phyloP scores from a whole-genome alignment of 495 filamentous ascomycete species.

The Penicillium maclennaniae region DNA sequence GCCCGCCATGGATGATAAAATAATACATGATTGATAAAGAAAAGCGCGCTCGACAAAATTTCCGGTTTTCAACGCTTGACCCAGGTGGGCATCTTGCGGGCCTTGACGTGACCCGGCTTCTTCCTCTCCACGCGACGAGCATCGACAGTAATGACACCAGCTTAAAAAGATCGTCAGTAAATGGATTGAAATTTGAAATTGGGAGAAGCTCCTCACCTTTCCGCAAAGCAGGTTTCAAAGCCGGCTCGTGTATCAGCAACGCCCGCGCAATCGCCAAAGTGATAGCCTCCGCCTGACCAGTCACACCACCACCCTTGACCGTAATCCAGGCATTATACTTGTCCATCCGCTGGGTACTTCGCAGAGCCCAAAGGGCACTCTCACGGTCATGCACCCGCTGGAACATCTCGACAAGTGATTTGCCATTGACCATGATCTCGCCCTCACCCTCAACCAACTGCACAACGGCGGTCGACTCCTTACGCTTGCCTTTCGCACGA shows the following conservation, averaged over 20 bases:
- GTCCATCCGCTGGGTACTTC: conserved; percentile 75
- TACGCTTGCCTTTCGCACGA: conserved; percentile 75
- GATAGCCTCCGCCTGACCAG: conserved; percentile 92
- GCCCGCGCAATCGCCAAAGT: conserved; percentile 90
- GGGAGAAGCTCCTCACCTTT: conserved; percentile 69
- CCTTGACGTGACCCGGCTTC: conserved; percentile 94
- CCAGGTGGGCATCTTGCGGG: conserved; percentile 97
- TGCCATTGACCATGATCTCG: conserved; percentile 85
- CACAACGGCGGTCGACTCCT: conserved; percentile 77
- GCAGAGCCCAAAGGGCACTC: conserved; percentile 87
- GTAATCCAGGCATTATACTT: conserved; percentile 96
- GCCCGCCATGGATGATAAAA: conserved; percentile 24
- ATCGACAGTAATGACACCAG: conserved; percentile 89
- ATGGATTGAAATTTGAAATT: neutral
- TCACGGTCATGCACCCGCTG: conserved; percentile 89
- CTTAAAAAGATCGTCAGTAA: conserved; percentile 43
- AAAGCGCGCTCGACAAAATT: conserved; percentile 15
- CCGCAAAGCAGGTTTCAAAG: conserved; percentile 79
- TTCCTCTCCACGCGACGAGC: conserved; percentile 92
- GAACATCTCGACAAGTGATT: conserved; percentile 72
- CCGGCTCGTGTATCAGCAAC: conserved; percentile 84
- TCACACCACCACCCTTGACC: conserved; percentile 80
- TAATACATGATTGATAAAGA: conserved; percentile 28
- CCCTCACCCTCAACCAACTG: conserved; percentile 89
- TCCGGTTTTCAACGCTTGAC: conserved; percentile 66